Conservation (phyloP, 1,284 basidiomycete genomes). For the Cryptococcus sp. region DNA sequence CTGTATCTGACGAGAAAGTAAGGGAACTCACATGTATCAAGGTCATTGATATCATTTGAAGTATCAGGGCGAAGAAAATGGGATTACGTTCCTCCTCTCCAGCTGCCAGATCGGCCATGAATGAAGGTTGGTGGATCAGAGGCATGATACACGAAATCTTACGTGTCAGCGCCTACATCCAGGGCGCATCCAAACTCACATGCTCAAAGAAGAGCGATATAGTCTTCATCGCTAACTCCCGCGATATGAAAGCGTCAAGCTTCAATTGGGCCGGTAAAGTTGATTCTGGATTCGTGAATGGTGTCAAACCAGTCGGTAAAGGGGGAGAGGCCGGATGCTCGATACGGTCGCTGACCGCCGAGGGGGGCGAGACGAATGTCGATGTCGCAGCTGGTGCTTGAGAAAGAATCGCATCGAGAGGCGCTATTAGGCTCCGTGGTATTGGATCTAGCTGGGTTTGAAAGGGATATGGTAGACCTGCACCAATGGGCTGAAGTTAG, state of each 20-base stretch:
- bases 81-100: conserved; percentile 20
- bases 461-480: not conserved
- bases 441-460: not conserved
- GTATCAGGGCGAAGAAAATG: conserved; percentile 23
- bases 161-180: not conserved
- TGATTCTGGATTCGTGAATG: not conserved
- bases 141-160: conserved; percentile 27
- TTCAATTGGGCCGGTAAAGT: not conserved
- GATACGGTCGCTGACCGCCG: not conserved
- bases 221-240: conserved; percentile 20
- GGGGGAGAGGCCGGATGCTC: not conserved
- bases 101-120: conserved; percentile 19
- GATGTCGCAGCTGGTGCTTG: no score
- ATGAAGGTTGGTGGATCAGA: conserved; percentile 19
- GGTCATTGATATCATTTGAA: conserved; percentile 22
- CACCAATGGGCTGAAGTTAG: not conserved
- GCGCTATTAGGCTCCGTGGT: no score
- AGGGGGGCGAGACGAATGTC: not conserved
- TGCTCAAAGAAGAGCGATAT: conserved; percentile 23
- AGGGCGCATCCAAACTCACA: conserved; percentile 7
- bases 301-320: not conserved
- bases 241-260: conserved; percentile 7
- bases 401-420: no score
- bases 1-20: not conserved
- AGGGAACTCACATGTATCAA: conserved; percentile 18